A percentile compares a stretch with the other conserved stretches of the same genome.
Evolutionary conservation across 1,139 yeast genomes (phyloP).

Genomic region (Yamadazyma friedrichii): DNA sequence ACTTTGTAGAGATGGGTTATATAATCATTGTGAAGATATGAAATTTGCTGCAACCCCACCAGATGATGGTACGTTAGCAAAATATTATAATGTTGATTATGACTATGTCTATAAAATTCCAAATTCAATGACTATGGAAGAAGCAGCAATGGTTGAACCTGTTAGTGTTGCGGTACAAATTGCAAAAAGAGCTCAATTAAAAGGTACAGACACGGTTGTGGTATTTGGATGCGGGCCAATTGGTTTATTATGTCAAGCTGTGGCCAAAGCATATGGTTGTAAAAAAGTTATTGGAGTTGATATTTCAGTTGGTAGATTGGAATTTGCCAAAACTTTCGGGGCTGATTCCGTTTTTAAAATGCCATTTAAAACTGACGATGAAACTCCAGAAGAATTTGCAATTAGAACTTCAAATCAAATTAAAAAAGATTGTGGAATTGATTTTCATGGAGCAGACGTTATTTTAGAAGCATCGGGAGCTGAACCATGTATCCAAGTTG

Average conservation of each 20-base stretch:
- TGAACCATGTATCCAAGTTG: constrained; percentile 61
- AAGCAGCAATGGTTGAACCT: constrained; percentile 34
- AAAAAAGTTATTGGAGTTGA: constrained; percentile 30
- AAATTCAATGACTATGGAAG: constrained; percentile 27
- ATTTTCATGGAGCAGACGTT: constrained; percentile 44
- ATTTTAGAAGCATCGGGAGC: constrained; percentile 71
- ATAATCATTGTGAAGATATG: constrained; percentile 82
- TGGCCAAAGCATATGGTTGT: constrained; percentile 30
- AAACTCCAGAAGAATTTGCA: constrained; percentile 15
- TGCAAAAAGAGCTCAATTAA: constrained; percentile 25
- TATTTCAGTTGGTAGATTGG: constrained; percentile 26
- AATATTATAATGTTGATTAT: constrained; percentile 65
- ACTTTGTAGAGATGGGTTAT: constrained; percentile 71
- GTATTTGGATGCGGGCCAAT: constrained; percentile 36
- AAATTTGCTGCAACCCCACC: constrained; percentile 82
- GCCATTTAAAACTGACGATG: constrained; percentile 17
- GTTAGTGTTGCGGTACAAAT: constrained; percentile 34
- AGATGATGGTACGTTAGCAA: constrained; percentile 57
- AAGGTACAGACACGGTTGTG: constrained; percentile 24
- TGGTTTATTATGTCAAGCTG: constrained; percentile 28
- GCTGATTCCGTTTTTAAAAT: constrained; percentile 20
- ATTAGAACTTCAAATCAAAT: constrained; percentile 13
- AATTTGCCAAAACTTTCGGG: constrained; percentile 26
- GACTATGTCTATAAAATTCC: constrained; percentile 49
- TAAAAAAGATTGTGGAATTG: constrained; percentile 26